Evolutionary conservation across 179 eudicot genomes (phyloP), one percentile per base, ranked within the genome.

Genomic region (Dionaea muscipula): DNA sequence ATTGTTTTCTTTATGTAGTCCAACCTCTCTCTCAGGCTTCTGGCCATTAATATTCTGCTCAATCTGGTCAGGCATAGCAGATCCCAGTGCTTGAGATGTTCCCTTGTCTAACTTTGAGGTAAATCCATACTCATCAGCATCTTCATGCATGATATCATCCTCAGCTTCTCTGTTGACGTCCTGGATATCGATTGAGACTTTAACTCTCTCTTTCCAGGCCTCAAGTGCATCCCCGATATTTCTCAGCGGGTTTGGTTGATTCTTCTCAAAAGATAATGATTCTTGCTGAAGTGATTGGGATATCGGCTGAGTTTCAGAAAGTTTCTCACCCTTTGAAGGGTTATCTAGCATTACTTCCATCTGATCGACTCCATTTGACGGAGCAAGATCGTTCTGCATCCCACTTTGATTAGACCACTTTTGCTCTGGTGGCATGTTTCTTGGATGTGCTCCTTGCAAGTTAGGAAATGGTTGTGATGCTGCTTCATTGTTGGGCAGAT

Each of bases 181-280:
- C 57, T 72, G 75, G 56, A 78, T 51, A 72, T 93, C 99, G 44
- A 72, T 58, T 26, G 93, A 75, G 47, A 93, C 87, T 71, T 80
- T 85, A 20, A 85, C 87, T 69, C 90, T 76, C 61, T 93, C 96
- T 78, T 93, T 89, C 99, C 99, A 93, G 43, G 81, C 85, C 40
- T 93, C 78, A 56, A 93, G 83, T 2, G 99, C 99, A 76, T 89
- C 90, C 14, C 99, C 99, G 22, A 93, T 31, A 48, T 72, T 77
- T 56, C 96, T 78, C 20, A 69, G 69, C 41, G 99, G 99, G 67
- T 93, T 93, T 5, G 94, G 95, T 55, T 80, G 82, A 61, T 48
- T 65, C 55, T 81, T 89, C 66, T 68, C 78, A 43, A 58, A 54
- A 38, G 80, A 70, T 1, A 79, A 68, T 18, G 65, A 51, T 44